Percentiles rank a stretch among this genome's conserved stretches.
Evolutionary conservation across 352 stramenopile species (phyloP).

Genomic region (Pseudoperonospora humuli): DNA sequence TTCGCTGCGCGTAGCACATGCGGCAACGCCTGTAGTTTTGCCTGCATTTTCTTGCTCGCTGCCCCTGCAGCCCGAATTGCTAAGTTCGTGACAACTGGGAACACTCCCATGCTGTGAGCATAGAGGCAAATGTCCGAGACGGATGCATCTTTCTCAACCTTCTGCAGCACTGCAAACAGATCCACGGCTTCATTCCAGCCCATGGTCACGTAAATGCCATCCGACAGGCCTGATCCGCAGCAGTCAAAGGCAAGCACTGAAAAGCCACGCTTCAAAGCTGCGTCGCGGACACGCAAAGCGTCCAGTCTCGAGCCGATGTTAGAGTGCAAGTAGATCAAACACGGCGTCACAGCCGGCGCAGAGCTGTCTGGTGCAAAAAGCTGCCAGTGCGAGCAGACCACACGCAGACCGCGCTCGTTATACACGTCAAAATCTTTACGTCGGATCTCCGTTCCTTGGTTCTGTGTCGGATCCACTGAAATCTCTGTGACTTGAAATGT

Average conservation of each 20-base stretch:
- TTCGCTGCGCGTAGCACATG: conserved; percentile 40
- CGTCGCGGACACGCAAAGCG: conserved; percentile 52
- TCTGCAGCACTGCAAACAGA: conserved; percentile 60
- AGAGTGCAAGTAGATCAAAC: conserved; percentile 77
- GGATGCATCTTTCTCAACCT: conserved; percentile 36
- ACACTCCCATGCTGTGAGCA: conserved; percentile 78
- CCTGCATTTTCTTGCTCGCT: conserved; percentile 34
- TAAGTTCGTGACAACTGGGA: conserved; percentile 72
- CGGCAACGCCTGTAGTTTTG: conserved; percentile 52
- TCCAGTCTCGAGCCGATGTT: conserved; percentile 75
- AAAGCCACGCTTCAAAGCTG: conserved; percentile 56
- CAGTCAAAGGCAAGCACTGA: conserved; percentile 81
- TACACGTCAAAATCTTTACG: conserved; percentile 53
- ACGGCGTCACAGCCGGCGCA: conserved; percentile 24
- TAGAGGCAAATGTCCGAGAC: conserved; percentile 64
- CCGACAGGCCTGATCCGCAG: conserved; percentile 64
- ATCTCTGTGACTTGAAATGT: conserved; percentile 35
- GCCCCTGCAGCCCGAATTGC: conserved; percentile 44
- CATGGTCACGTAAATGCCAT: conserved; percentile 83
- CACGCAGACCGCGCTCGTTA: conserved; percentile 63
- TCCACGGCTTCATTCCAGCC: conserved; percentile 78
- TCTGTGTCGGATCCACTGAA: conserved; percentile 11
- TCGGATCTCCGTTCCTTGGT: conserved; percentile 18
- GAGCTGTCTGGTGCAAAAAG: conserved; percentile 27
- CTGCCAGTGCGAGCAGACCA: conserved; percentile 73